Conservation (phyloP, 805 yeast species). For the Kodamaea kaohsiungensis region DNA sequence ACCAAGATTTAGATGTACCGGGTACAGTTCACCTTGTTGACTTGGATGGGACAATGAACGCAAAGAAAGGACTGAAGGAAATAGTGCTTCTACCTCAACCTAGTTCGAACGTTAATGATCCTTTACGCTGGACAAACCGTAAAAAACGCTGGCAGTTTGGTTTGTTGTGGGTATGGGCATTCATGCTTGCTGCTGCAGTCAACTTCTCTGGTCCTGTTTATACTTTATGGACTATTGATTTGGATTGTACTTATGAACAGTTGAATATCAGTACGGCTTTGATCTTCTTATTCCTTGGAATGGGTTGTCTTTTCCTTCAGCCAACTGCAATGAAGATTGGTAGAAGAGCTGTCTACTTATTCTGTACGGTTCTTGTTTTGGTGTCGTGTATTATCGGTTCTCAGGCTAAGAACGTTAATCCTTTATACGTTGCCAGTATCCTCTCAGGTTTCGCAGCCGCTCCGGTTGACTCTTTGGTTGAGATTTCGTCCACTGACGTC, state of each 20-base stretch:
- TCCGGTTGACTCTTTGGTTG: conserved; percentile 49
- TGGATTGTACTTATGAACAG: conserved; percentile 33
- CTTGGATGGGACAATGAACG: conserved; percentile 27
- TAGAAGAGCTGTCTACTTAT: conserved; percentile 29
- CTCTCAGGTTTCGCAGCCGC: conserved; percentile 42
- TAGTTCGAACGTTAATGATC: conserved; percentile 33
- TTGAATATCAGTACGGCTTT: conserved; percentile 51
- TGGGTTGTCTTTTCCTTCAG: conserved; percentile 36
- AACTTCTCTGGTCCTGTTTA: conserved; percentile 38
- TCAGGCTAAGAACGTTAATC: conserved; percentile 22
- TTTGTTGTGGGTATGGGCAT: conserved; percentile 32
- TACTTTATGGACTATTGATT: conserved; percentile 31
- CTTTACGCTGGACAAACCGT: conserved; percentile 31
- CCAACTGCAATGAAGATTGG: conserved; percentile 37
- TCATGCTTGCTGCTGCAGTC: conserved; percentile 25
- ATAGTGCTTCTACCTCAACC: conserved; percentile 39
- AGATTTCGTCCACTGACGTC: conserved; percentile 44
- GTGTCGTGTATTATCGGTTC: conserved; percentile 35
- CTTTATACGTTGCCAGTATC: conserved; percentile 22
- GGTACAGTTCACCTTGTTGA: conserved; percentile 55
- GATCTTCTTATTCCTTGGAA: conserved; percentile 49
- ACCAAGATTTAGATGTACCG: conserved; percentile 32
- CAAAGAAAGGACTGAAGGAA: conserved; percentile 29
- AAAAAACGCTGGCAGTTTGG: conserved; percentile 32
- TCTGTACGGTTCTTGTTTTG: conserved; percentile 27